Conservation (phyloP, 2,329 filamentous ascomycete genomes). For the Malbranchea cinnamomea region DNA sequence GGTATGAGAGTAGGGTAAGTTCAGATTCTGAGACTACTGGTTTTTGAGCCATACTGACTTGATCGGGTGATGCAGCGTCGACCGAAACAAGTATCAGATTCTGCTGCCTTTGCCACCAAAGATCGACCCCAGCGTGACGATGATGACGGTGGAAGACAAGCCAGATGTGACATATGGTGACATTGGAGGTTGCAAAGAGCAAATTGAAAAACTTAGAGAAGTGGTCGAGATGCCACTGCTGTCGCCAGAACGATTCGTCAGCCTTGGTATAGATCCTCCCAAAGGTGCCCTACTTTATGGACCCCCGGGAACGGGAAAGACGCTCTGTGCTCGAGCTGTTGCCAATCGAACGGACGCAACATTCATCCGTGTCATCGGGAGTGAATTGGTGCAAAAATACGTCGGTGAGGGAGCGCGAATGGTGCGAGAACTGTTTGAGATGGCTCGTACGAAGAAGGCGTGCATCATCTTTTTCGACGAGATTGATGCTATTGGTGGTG, state of each 20-base stretch:
- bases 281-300: conserved; percentile 96
- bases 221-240: conserved; percentile 97
- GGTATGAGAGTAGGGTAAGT: conserved; percentile 84
- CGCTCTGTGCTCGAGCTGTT: conserved; percentile 89
- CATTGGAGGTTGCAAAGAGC: conserved; percentile 97
- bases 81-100: conserved; percentile 98
- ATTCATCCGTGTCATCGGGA: conserved; percentile 96
- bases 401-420: conserved; percentile 96
- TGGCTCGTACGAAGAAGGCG: conserved; percentile 98
- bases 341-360: conserved; percentile 97
- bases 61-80: conserved; percentile 44
- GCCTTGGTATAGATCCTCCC: conserved; percentile 95
- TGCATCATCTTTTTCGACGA: conserved; percentile 99
- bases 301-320: conserved; percentile 97
- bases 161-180: conserved; percentile 98
- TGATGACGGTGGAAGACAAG: conserved; percentile 99
- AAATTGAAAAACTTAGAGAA: conserved; percentile 97
- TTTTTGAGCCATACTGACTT: too few species aligned
- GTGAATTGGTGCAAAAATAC: conserved; percentile 96
- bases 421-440: conserved; percentile 97
- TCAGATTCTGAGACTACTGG: background rate
- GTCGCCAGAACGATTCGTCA: conserved; percentile 93
- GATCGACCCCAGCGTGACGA: conserved; percentile 97
- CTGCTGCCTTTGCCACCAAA: conserved; percentile 90
- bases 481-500: conserved; percentile 89